Base-by-base conservation (phyloP, 495 filamentous ascomycete genomes). In the Annulohypoxylon nitens region DNA sequence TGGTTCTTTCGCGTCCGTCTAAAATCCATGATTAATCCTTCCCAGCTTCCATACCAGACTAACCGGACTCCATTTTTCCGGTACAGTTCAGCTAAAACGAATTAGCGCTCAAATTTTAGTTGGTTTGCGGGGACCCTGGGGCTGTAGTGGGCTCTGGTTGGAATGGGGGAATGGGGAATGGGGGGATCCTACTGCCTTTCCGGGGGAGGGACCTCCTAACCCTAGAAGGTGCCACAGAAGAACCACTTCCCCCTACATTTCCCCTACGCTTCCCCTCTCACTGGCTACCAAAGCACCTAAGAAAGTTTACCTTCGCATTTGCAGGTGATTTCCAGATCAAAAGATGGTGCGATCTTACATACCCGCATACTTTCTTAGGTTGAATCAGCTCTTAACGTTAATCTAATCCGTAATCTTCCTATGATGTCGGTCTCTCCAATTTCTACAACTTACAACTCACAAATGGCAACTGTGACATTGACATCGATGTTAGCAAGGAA, bases 291-390 rank as follows among this genome's bases (percentile, higher is more conserved):
- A n/a, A 33, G 11, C 23, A 5, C 23, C 25, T 30, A 30, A 8
- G 51, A 59, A 67, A 59, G 25, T 70, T 70, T 30, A 47, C 45
- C 30, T 53, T 23, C 51, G 45, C 34, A 54, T 53, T 43, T 59
- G 45, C 34, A 47, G 61, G 25, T 66, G 61, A 53, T 54, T 65
- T 33, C 39, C 39, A 39, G 36, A 39, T n/a, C 12, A 25, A 6
- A 25, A 64, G 39, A 59, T 73, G 61, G 65, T 74, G 61, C 65
- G 71, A 74, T 74, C 65, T 74, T 57, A 30, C 30, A 30, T 30
- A 74, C 71, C 50, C 65, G 65, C 66, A 69, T 66, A 12, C 37
- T 20, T 43, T 60, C 57, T 37, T 61, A 33, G 23, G 20, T 69
- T 51, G 53, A 59, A 68, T 41, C 43, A 60, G 3, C 3, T 30